Conservation (phyloP, 1,284 basidiomycete species). For the Marasmius oreades region DNA sequence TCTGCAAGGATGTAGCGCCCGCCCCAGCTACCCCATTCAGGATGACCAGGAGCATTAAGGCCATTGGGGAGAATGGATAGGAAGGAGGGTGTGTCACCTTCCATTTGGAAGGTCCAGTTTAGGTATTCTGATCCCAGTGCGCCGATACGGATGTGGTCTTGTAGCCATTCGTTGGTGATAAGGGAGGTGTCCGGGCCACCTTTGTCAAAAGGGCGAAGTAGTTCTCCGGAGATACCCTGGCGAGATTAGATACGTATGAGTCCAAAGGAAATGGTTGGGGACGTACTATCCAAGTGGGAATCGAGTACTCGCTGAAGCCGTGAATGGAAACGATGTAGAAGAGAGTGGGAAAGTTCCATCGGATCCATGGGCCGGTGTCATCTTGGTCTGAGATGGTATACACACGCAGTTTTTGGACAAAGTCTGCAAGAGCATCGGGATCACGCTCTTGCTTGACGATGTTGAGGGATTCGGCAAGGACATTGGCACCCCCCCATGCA, state of each 20-base stretch:
- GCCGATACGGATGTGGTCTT: slow-evolving; percentile 2
- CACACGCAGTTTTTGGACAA: slow-evolving; percentile 3
- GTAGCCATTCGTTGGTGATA: slow-evolving; percentile 3
- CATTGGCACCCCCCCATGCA: slow-evolving; percentile 8
- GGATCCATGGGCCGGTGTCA: slow-evolving; percentile 6
- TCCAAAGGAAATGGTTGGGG: neutral
- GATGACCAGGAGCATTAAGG: neutral
- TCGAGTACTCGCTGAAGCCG: slow-evolving; percentile 5
- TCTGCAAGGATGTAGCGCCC: slow-evolving; percentile 1
- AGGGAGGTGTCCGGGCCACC: neutral
- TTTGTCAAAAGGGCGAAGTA: neutral
- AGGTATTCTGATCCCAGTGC: slow-evolving; percentile 1
- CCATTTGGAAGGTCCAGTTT: slow-evolving; percentile 4
- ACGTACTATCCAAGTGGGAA: neutral
- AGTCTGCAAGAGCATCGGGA: neutral
- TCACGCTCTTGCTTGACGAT: neutral
- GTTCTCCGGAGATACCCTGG: slow-evolving; percentile 3
- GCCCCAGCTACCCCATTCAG: slow-evolving; percentile 2
- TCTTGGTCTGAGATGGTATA: slow-evolving; percentile 9
- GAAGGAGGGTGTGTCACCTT: slow-evolving; percentile 8
- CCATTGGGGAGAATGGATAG: slow-evolving; percentile 6
- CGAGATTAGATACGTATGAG: neutral
- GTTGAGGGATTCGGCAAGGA: slow-evolving; percentile 6
- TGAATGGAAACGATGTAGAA: slow-evolving; percentile 9
- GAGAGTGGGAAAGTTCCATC: neutral